Evolutionary conservation across 2,329 filamentous ascomycete genomes (phyloP).

Genomic region (Alternaria arbusti): DNA sequence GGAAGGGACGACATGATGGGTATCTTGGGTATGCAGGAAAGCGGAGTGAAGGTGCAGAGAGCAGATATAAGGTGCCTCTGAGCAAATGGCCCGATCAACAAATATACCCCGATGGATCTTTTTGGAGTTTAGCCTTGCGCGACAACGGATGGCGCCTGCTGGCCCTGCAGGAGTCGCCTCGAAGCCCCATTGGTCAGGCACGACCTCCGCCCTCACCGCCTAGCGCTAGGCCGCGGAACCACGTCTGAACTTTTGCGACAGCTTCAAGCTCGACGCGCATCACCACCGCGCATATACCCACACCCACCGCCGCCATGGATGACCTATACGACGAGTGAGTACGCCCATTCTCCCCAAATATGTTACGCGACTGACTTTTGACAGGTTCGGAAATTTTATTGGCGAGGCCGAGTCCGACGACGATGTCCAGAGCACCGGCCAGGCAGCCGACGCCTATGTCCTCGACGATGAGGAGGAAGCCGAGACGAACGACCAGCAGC

Average conservation of each 20-base stretch:
- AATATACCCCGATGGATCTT: conserved; percentile 9
- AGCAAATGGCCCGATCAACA: background rate
- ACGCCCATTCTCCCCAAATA: background rate
- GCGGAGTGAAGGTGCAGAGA: conserved; percentile 7
- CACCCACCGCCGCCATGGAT: conserved; percentile 69
- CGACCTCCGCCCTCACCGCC: conserved; percentile 33
- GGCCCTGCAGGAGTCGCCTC: background rate
- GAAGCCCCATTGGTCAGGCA: conserved; percentile 19
- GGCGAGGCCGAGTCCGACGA: conserved; percentile 91
- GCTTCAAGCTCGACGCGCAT: conserved; percentile 33
- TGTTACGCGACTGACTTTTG: conserved; percentile 22
- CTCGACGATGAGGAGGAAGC: conserved; percentile 63
- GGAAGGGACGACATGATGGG: conserved; percentile 77
- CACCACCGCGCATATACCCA: conserved; percentile 17
- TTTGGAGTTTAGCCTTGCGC: conserved; percentile 25
- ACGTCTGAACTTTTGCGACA: conserved; percentile 36
- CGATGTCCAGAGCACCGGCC: conserved; percentile 79
- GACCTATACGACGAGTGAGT: conserved; percentile 93
- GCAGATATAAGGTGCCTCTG: conserved; percentile 1
- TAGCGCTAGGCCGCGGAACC: conserved; percentile 17
- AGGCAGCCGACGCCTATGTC: conserved; percentile 79
- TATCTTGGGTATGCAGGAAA: conserved; percentile 13
- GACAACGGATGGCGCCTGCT: conserved; percentile 1
- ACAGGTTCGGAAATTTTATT: conserved; percentile 96
- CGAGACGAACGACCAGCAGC: conserved; percentile 71